phyloP scores from a whole-genome alignment of 1,139 yeast species.

The Debaryomycetaceae sp. region DNA sequence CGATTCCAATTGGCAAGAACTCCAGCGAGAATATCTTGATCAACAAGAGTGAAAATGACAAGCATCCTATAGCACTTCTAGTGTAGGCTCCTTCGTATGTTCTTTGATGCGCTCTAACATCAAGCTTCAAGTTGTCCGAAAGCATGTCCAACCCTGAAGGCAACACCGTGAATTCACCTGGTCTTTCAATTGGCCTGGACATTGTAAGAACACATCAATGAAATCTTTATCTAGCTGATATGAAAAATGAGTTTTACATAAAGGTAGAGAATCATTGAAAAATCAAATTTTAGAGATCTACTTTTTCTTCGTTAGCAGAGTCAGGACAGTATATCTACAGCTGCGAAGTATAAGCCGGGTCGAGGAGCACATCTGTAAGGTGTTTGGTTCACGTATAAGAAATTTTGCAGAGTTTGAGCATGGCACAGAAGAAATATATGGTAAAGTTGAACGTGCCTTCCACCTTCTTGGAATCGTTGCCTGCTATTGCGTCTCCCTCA shows the following conservation, averaged over 20 bases:
- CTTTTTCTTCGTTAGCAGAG: background rate
- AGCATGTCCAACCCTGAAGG: constrained; percentile 35
- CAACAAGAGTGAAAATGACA: constrained; percentile 46
- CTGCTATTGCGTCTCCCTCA: constrained; percentile 30
- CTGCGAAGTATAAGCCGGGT: background rate
- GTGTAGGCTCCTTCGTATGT: constrained; percentile 63
- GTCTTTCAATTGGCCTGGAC: background rate
- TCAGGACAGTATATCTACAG: background rate
- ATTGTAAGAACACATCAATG: too few relatives aligned
- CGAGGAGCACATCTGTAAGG: background rate
- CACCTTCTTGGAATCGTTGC: constrained; percentile 30
- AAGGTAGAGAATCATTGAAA: too few relatives aligned
- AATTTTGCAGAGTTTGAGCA: constrained; percentile 14
- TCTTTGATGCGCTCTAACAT: constrained; percentile 57
- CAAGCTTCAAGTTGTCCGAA: constrained; percentile 40
- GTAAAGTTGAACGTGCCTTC: constrained; percentile 32
- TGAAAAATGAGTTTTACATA: too few relatives aligned
- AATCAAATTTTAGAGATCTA: too few relatives aligned
- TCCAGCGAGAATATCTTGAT: constrained; percentile 52
- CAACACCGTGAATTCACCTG: constrained; percentile 3
- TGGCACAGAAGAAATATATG: constrained; percentile 30
- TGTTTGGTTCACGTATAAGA: too few relatives aligned
- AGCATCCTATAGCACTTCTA: constrained; percentile 46
- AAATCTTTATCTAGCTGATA: too few relatives aligned
- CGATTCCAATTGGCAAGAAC: constrained; percentile 50